Percentiles rank a stretch among this genome's conserved stretches.
Conservation (phyloP, 2,329 filamentous ascomycete genomes). For the Penicillium sp. region DNA sequence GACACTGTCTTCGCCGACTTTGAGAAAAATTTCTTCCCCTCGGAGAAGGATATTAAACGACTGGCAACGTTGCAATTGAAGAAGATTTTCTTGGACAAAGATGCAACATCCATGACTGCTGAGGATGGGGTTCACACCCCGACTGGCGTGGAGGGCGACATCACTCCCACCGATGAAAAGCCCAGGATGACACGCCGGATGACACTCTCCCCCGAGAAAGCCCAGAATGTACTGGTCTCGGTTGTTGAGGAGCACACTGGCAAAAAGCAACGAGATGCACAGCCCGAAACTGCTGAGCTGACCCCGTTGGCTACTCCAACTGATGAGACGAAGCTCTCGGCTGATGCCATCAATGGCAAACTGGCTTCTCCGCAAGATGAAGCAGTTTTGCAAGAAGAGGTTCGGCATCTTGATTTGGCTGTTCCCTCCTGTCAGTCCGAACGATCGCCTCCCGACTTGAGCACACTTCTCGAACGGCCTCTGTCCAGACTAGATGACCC, state of each 20-base stretch:
- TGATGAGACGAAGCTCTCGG: slow-evolving; percentile 24
- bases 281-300: slow-evolving; percentile 13
- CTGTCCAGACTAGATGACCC: slow-evolving; percentile 8
- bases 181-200: slow-evolving; percentile 41
- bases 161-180: slow-evolving; percentile 31
- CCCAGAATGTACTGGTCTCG: slow-evolving; percentile 63
- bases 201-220: slow-evolving; percentile 61
- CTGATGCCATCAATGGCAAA: slow-evolving; percentile 20
- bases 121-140: slow-evolving; percentile 62
- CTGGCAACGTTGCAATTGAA: slow-evolving; percentile 89
- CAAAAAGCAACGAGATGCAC: slow-evolving; percentile 32
- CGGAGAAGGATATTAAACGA: slow-evolving; percentile 93
- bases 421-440: slow-evolving; percentile 39
- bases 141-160: slow-evolving; percentile 36
- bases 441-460: slow-evolving; percentile 12
- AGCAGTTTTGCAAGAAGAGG: slow-evolving; percentile 51
- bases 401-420: slow-evolving; percentile 64
- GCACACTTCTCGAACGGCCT: slow-evolving; percentile 9
- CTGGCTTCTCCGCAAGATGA: slow-evolving; percentile 24
- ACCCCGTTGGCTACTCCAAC: slow-evolving; percentile 20
- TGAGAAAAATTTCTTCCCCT: slow-evolving; percentile 86
- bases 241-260: slow-evolving; percentile 65
- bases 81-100: slow-evolving; percentile 87
- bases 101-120: slow-evolving; percentile 72
- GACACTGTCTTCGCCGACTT: slow-evolving; percentile 88